Conservation (phyloP, 2,329 filamentous ascomycete species). For the Beauveria sp. region DNA sequence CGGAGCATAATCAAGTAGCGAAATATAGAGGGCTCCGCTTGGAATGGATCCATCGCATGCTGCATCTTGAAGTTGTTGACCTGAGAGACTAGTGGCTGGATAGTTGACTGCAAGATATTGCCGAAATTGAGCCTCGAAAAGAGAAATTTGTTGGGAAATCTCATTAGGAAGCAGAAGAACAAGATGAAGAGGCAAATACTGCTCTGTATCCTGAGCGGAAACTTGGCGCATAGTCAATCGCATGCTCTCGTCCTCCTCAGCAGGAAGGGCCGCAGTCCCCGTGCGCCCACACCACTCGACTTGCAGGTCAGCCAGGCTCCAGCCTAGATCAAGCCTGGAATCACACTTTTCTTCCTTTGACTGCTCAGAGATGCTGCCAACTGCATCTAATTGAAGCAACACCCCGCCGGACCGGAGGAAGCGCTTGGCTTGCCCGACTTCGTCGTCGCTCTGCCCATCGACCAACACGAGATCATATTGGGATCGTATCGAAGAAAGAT, state of each 20-base stretch:
- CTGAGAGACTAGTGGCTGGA: neutral
- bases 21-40: slow-evolving; percentile 23
- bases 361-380: too few relatives aligned
- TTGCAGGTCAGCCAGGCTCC: neutral
- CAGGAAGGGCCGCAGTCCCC: neutral
- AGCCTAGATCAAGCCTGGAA: neutral
- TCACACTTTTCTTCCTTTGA: neutral
- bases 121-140: neutral
- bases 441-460: neutral
- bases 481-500: neutral
- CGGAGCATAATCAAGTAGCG: slow-evolving; percentile 36
- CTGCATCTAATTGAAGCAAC: neutral
- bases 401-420: slow-evolving; percentile 10
- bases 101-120: neutral
- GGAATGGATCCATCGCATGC: neutral
- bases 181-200: neutral
- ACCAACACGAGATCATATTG: slow-evolving; percentile 3
- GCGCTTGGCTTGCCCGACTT: slow-evolving; percentile 12
- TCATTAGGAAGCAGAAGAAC: neutral
- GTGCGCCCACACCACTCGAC: neutral
- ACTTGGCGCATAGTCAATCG: neutral
- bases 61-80: neutral
- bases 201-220: neutral
- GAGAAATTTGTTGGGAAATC: neutral
- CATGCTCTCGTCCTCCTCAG: neutral